Evolutionary conservation across 495 filamentous ascomycete species (phyloP), one percentile per base, ranked within the genome.

Genomic region (Friedmanniomyces endolithicus): DNA sequence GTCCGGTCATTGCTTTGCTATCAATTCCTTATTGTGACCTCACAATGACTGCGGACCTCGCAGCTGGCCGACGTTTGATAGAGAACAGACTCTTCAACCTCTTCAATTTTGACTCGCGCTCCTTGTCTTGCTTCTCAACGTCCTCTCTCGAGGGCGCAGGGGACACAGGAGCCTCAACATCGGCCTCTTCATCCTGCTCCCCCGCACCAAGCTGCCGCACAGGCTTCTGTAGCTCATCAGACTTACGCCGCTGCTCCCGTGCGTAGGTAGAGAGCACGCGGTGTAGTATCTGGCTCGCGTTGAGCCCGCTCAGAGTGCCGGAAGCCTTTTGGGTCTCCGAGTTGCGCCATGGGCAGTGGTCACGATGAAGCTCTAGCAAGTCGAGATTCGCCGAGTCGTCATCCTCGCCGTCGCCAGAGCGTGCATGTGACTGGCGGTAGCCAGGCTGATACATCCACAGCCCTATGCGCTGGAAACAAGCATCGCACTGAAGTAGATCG

Each of bases 401-500:
- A 25, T 56, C 58, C 4, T 50, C 31, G 11, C 53, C 40, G 50
- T 76, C 74, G 22, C n/a, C n/a, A n/a, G 55, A 62, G 50, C 6
- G 44, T n/a, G 35, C 7, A 1, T 11, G 29, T 7, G 44, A n/a
- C 14, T 47, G 34, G 40, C 52, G 16, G 34, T 59, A 53, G 44
- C 46, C 56, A 0, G 55, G 57, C 37, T 82, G 86, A 72, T 94
- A 98, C 70, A 98, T 82, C 92, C 92, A 98, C 7, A 98, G 76
- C 0, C 94, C 92, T 0, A 97, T 74, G 7, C 88, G 81, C 56
- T 90, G 81, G 62, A 95, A 88, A 64, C 92, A 98, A 35, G 84
- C 84, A 46, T 78, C 72, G 66, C 92, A 98, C 0, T 78, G 81
- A 16, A 82, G 82, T n/a, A 88, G 70, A 2, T 82, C 75, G 53